Percentiles rank a stretch among this genome's conserved stretches.
Evolutionary conservation across 2,329 filamentous ascomycete genomes (phyloP).

Genomic region (Huntiella moniliformis): DNA sequence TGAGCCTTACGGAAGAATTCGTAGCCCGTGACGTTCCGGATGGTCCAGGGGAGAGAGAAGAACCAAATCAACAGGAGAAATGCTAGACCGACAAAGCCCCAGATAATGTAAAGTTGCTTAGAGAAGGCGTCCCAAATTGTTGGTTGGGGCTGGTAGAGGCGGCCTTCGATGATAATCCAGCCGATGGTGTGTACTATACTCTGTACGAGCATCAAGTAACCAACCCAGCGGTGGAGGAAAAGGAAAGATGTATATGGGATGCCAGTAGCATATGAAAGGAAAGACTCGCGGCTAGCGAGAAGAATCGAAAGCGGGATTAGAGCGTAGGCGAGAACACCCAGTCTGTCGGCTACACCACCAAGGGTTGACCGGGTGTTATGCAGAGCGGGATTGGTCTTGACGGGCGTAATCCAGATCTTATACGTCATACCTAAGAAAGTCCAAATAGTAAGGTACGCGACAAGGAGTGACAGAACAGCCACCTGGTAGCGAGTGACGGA

Average conservation of each 20-base stretch:
- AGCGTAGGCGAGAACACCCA: constrained; percentile 55
- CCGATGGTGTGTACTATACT: constrained; percentile 48
- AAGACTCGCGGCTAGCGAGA: constrained; percentile 48
- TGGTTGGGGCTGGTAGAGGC: constrained; percentile 55
- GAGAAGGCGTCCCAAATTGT: constrained; percentile 36
- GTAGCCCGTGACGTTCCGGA: constrained; percentile 46
- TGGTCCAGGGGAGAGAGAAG: constrained; percentile 36
- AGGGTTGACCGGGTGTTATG: constrained; percentile 47
- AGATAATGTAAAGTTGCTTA: constrained; percentile 48
- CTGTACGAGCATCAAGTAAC: constrained; percentile 54
- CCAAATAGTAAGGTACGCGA: constrained; percentile 46
- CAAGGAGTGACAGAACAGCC: constrained; percentile 35
- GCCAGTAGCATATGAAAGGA: constrained; percentile 51
- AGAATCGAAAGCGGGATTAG: constrained; percentile 52
- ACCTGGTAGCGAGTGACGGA: constrained; percentile 51
- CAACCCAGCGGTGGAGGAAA: constrained; percentile 60
- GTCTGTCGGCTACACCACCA: constrained; percentile 48
- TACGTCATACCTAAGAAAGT: constrained; percentile 52
- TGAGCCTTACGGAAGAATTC: constrained; percentile 61
- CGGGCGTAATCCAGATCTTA: constrained; percentile 49
- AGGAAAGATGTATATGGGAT: constrained; percentile 61
- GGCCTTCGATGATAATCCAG: constrained; percentile 48
- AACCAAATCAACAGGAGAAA: constrained; percentile 42
- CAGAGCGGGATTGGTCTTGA: constrained; percentile 33
- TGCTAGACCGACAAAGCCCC: constrained; percentile 50